Percentiles rank a stretch among this genome's conserved stretches.
These are phyloP conservation scores for Magnolia changhungtana DNA, from an alignment of 164 flowering plant species.

Conservation along the genomic window DNA sequence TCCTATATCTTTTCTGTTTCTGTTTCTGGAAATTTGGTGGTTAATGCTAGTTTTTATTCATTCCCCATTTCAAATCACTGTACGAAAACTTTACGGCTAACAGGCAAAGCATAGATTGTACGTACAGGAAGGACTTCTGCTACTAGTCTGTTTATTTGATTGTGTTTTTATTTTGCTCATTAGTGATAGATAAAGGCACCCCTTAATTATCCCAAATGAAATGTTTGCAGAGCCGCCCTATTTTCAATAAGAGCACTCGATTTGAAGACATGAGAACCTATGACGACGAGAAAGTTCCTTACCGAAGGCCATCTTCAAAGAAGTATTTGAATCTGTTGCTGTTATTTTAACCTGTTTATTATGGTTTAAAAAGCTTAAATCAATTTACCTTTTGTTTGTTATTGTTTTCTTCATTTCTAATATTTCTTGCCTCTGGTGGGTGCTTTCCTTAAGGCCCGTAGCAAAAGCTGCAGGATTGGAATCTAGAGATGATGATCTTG, in stretches of 20 bases:
- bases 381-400: not conserved
- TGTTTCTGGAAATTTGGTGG: not conserved
- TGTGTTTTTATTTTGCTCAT: not conserved
- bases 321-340: constrained; percentile 39
- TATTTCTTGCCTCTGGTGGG: not conserved
- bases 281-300: constrained; percentile 72
- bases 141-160: not conserved
- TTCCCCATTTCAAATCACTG: not conserved
- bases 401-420: not conserved
- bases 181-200: not conserved
- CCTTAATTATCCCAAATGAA: not conserved
- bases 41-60: not conserved
- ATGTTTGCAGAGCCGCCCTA: constrained; percentile 85
- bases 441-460: constrained; percentile 37
- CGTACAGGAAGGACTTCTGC: not conserved
- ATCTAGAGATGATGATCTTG: constrained; percentile 86
- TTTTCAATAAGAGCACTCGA: constrained; percentile 93
- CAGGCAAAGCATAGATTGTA: not conserved
- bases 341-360: not conserved
- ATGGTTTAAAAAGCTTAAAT: not conserved
- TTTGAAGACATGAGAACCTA: constrained; percentile 84
- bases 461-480: constrained; percentile 58
- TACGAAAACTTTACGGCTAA: not conserved
- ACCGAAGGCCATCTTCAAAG: constrained; percentile 57
- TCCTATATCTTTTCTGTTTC: not conserved